Conservation (phyloP, 805 yeast species). For the Yamadazyma paraphyllophila region DNA sequence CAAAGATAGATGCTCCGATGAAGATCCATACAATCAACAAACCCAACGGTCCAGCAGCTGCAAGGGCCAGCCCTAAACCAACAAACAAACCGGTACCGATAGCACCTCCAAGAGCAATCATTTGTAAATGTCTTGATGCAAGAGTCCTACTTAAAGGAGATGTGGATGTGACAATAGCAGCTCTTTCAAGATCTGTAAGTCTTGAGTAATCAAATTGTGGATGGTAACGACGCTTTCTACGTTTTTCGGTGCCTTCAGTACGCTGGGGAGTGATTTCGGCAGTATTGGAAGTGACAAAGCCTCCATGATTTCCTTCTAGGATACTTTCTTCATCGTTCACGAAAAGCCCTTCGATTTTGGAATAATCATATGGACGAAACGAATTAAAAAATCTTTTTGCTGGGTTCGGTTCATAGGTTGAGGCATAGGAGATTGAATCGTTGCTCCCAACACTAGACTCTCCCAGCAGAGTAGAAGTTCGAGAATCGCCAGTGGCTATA, state of each 20-base stretch:
- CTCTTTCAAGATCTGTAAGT: slow-evolving; percentile 30
- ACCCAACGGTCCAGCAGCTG: slow-evolving; percentile 64
- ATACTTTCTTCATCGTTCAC: slow-evolving; percentile 10
- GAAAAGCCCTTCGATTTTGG: slow-evolving; percentile 17
- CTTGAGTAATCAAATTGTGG: slow-evolving; percentile 28
- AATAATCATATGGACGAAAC: slow-evolving; percentile 28
- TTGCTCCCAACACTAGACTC: slow-evolving; percentile 7
- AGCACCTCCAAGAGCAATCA: slow-evolving; percentile 26
- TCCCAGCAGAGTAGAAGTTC: not conserved
- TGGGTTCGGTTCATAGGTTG: slow-evolving; percentile 15
- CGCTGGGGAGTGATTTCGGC: not conserved
- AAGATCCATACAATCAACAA: slow-evolving; percentile 55
- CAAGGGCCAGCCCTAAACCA: slow-evolving; percentile 59
- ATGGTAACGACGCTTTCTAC: slow-evolving; percentile 10
- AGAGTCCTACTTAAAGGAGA: slow-evolving; percentile 29
- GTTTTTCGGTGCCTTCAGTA: slow-evolving; percentile 1
- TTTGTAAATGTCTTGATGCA: slow-evolving; percentile 16
- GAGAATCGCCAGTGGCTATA: not conserved
- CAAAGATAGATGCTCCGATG: slow-evolving; percentile 52
- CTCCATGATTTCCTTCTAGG: not conserved
- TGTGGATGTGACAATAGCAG: slow-evolving; percentile 33
- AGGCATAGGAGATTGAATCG: slow-evolving; percentile 1
- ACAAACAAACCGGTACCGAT: slow-evolving; percentile 51
- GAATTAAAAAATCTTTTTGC: slow-evolving; percentile 19
- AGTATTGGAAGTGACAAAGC: slow-evolving; percentile 11